Evolutionary conservation across 2,329 filamentous ascomycete genomes (phyloP), one percentile per base, ranked within the genome.

Genomic region (Arthrobotrys iridis): DNA sequence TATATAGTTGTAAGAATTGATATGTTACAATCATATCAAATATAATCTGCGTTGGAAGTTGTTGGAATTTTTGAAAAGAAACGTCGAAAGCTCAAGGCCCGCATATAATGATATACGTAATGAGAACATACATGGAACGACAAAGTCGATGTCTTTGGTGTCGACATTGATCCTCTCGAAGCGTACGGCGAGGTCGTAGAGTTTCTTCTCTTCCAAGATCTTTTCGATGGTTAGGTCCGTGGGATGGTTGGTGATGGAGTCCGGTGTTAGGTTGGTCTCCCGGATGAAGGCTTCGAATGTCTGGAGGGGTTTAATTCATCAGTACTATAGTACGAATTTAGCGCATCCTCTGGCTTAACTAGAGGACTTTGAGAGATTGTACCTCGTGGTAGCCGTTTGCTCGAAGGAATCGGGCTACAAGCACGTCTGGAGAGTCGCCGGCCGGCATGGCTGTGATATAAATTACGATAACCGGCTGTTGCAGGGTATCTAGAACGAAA

Each of bases 321-420:
- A n/a, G n/a, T n/a, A n/a, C n/a, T n/a, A n/a, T n/a, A n/a, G n/a
- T n/a, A n/a, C n/a, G n/a, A n/a, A n/a, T n/a, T n/a, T n/a, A n/a
- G n/a, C n/a, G n/a, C n/a, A n/a, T n/a, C n/a, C n/a, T n/a, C n/a
- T n/a, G n/a, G n/a, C n/a, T n/a, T n/a, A n/a, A 10, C n/a, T 20
- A 13, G 10, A 24, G 13, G 18, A n/a, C 5, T n/a, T 18, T 20
- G 10, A n/a, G 18, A 20, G 11, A 18, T 8, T 33, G n/a, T 20
- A 83, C 83, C 79, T 84, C 82, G 45, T 78, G 79, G 67, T 83
- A 84, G 35, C 81, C 82, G 73, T 82, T 83, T 2, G 80, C 77
- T 48, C 80, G 80, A 22, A 84, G 79, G 58, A 81, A 84, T 3
- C 81, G 81, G 22, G 83, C 83, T 15, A 84, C 82, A 10, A 84